phyloP scores from a whole-genome alignment of 805 yeast species.

The Candida nitratophila region DNA sequence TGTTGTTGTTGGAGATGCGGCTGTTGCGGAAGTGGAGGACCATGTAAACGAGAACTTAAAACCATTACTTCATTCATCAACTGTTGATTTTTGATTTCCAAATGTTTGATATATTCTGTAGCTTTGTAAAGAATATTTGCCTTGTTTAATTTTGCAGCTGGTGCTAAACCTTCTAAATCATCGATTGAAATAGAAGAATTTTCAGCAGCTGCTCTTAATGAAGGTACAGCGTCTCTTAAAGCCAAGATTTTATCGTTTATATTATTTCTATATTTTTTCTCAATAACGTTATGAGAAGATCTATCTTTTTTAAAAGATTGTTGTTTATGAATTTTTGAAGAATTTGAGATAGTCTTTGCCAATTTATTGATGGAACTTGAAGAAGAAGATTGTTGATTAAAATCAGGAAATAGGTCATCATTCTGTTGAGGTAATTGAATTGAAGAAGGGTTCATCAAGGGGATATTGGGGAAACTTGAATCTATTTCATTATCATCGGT shows the following conservation, averaged over 20 bases:
- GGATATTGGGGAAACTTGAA: constrained; percentile 1
- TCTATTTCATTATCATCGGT: not conserved
- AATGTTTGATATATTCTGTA: constrained; percentile 69
- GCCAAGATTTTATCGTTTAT: constrained; percentile 65
- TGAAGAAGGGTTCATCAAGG: no score
- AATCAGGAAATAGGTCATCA: no score
- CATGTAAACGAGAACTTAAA: constrained; percentile 23
- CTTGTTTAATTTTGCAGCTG: constrained; percentile 69
- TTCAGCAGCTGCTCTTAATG: constrained; percentile 54
- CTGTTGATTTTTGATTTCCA: constrained; percentile 51
- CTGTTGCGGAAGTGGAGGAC: not conserved
- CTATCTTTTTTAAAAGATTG: constrained; percentile 35
- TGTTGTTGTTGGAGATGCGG: constrained; percentile 7
- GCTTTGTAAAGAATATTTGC: constrained; percentile 74
- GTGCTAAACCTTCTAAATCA: constrained; percentile 67
- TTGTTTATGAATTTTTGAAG: not conserved
- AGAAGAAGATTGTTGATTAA: not conserved
- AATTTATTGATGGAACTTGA: constrained; percentile 6
- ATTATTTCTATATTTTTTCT: constrained; percentile 73
- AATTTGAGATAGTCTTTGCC: constrained; percentile 1
- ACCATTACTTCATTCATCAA: constrained; percentile 47
- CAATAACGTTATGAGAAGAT: constrained; percentile 72
- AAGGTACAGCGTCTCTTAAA: constrained; percentile 74
- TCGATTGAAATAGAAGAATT: constrained; percentile 26
- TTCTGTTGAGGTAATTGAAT: not conserved